phyloP scores from a whole-genome alignment of 225 moss, liverwort and hornwort genomes.

The Takakia lepidozioides region DNA sequence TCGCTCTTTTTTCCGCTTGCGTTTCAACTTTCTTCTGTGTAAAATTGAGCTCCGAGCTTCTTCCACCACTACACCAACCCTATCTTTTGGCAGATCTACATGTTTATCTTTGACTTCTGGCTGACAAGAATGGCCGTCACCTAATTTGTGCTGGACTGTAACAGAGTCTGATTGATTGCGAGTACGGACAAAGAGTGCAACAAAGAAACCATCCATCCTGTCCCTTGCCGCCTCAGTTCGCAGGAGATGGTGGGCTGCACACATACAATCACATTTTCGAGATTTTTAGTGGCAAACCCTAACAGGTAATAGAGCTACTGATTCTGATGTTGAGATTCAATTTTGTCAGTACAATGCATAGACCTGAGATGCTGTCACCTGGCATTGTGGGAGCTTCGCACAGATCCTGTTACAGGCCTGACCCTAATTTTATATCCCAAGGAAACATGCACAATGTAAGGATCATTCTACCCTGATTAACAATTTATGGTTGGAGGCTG shows the following conservation, averaged over 20 bases:
- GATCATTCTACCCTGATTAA: too few species aligned
- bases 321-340: neutral
- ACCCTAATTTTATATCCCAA: too few species aligned
- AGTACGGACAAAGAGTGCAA: constrained; percentile 78
- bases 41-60: constrained; percentile 57
- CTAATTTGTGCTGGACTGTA: constrained; percentile 2
- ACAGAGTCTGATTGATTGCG: constrained; percentile 10
- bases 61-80: too few species aligned
- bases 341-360: too few species aligned
- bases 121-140: constrained; percentile 9
- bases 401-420: too few species aligned
- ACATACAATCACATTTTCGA: too few species aligned
- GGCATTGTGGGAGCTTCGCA: too few species aligned
- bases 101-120: constrained; percentile 4
- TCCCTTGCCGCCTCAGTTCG: constrained; percentile 79
- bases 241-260: constrained; percentile 67
- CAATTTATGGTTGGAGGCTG: too few species aligned
- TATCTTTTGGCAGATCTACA: too few species aligned
- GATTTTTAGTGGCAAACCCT: too few species aligned
- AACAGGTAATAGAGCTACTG: neutral
- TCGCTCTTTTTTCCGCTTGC: constrained; percentile 65
- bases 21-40: constrained; percentile 68
- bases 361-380: too few species aligned
- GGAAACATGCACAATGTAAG: too few species aligned
- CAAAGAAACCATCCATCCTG: constrained; percentile 94